Evolutionary conservation across 768 basidiomycete genomes (phyloP), one percentile per base, ranked within the genome.

Genomic region (Wakefieldia striispora): DNA sequence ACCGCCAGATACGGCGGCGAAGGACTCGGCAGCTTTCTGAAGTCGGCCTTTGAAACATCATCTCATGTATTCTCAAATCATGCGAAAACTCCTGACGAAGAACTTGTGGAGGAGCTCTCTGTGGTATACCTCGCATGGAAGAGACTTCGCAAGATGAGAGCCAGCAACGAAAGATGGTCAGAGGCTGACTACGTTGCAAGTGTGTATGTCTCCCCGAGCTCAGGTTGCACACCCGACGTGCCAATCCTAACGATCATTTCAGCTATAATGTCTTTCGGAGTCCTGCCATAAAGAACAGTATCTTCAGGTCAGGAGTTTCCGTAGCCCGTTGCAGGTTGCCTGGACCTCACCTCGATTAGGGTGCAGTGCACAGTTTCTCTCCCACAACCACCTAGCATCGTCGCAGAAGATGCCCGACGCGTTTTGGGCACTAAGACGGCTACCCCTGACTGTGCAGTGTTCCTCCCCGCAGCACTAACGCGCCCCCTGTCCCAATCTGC

Each of bases 111-210:
- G n/a, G 74, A 73, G 24, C 53, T 80, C 24, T 62, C 66, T 23
- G 59, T 54, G 5, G 75, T 80, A 9, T 75, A 70, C 43, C 62
- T 64, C 4, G 75, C 77, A 14, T 81, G 78, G 78, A 66, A 70
- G 23, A 69, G 68, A 33, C 64, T 79, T 7, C 58, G 62, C 9
- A 64, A 60, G 47, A 78, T 81, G 76, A 70, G 63, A n/a, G 61
- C 61, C 6, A 71, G 72, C 6, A 70, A 70, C 17, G 74, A 78
- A 45, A 79, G 70, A 56, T 75, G 72, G 66, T 78, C 76, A 3
- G 80, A 82, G 54, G 77, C 79, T 1, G 81, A 81, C 52, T 80
- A 72, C 49, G 78, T 72, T 14, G 72, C 74, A n/a, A 77, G 76
- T 43, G 78, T 81, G 78, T 82, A 60, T 42, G 78, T 63, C 47